Conservation (phyloP, 2,329 filamentous ascomycete genomes). For the Hymenoscyphus linearis region DNA sequence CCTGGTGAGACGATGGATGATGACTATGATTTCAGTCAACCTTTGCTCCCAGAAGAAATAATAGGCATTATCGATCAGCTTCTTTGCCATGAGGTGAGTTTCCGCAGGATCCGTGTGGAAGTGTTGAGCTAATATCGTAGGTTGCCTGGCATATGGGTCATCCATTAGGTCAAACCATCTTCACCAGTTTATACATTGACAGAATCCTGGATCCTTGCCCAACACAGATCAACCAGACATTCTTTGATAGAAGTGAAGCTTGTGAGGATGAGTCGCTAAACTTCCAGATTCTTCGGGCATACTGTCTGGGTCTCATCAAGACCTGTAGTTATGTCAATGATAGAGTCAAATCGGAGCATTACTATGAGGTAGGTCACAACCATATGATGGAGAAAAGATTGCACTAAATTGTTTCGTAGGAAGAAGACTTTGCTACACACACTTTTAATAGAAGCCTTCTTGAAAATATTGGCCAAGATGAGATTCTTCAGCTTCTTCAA, state of each 20-base stretch:
- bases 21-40: conserved; percentile 66
- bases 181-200: conserved; percentile 89
- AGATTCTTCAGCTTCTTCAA: conserved; percentile 27
- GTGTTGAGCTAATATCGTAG: conserved; percentile 37
- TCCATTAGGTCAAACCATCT: conserved; percentile 87
- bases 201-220: conserved; percentile 70
- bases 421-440: conserved; percentile 95
- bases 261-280: conserved; percentile 40
- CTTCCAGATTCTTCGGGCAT: conserved; percentile 68
- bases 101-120: background rate
- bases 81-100: conserved; percentile 72
- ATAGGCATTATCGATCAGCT: conserved; percentile 93
- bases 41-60: conserved; percentile 70
- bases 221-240: conserved; percentile 44
- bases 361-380: conserved; percentile 66
- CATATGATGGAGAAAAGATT: conserved; percentile 81
- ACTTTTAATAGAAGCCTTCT: conserved; percentile 79
- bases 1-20: conserved; percentile 79
- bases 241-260: conserved; percentile 24
- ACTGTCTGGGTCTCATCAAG: conserved; percentile 81
- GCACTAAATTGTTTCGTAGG: conserved; percentile 53
- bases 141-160: conserved; percentile 98
- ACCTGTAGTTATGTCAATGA: conserved; percentile 74
- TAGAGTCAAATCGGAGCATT: conserved; percentile 75
- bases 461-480: conserved; percentile 50